Base-by-base conservation (phyloP, 805 yeast species). In the Candida krabiensis region DNA sequence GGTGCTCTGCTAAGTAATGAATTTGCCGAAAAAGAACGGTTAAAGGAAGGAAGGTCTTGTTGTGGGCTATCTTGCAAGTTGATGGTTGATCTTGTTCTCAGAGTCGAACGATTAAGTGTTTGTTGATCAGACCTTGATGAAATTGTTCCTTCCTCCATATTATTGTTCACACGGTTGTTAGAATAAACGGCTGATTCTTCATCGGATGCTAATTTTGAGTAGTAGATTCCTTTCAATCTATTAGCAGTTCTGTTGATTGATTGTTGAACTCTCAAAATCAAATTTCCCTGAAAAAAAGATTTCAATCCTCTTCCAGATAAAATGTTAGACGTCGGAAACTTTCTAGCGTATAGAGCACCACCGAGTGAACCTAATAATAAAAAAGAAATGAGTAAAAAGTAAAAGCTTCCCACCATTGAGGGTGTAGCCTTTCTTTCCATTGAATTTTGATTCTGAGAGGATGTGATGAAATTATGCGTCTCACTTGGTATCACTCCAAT, bases 401-500 rank as follows among this genome's bases (percentile, higher is more conserved):
- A 15, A 14, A 47, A 24, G 15, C 33, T 33, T 11, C 46, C 35
- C 4, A 33, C 13, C 25, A 40, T 15, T 2, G 46, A 28, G 9
- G 38, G 46, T 28, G 24, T 9, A 18, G 14, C 21, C 18, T 31
- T 28, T 8, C 6, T 27, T 30, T 9, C 21, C 13, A 28, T 9
- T 16, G 21, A 11, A 7, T 17, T 27, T 13, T 15, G 15, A 14
- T 15, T 23, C 32, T 33, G 30, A 15, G 26, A 25, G 17, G 28
- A 23, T 17, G 31, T 21, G n/a, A 35, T 30, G 9, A 22, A 30
- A 19, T 38, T 41, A 22, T 14, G 38, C 21, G 36, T 34, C 16
- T 58, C 64, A 44, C 75, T 66, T 3, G 76, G 71, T 17, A 57
- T 52, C 12, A 73, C 61, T 3, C 77, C 79, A 2, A 49, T 61